Conservation (phyloP, 1,139 yeast species). For the Sugiyamaella neomexicana region DNA sequence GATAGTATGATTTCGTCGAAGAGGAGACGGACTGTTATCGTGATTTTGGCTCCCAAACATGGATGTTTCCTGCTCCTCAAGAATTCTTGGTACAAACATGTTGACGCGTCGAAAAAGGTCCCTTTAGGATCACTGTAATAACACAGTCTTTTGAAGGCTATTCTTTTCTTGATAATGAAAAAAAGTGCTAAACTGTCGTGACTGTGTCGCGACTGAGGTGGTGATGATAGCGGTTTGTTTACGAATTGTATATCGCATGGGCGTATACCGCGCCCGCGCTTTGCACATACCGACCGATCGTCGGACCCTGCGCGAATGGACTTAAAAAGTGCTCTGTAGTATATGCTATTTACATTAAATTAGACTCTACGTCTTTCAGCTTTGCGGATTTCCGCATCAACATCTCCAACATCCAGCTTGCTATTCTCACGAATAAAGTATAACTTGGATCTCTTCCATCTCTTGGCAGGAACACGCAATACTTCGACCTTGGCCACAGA, state of each 20-base stretch:
- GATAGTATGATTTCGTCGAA: conserved; percentile 12
- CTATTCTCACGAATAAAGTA: conserved; percentile 78
- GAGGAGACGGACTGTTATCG: conserved; percentile 2
- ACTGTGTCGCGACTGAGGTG: no score
- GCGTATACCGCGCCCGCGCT: no score
- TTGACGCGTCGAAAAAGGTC: neutral
- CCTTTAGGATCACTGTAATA: no score
- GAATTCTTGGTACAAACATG: conserved; percentile 11
- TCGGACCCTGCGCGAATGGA: no score
- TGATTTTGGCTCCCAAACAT: neutral
- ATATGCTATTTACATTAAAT: conserved; percentile 9
- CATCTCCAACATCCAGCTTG: conserved; percentile 78
- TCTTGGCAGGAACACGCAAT: conserved; percentile 66
- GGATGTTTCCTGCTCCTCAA: conserved; percentile 2
- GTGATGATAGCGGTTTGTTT: no score
- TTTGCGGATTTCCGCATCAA: conserved; percentile 48
- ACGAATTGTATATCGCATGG: no score
- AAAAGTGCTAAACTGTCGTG: no score
- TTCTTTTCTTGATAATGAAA: no score
- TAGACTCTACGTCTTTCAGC: conserved; percentile 31
- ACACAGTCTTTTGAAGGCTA: no score
- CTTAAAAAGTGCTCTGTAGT: no score
- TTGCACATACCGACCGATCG: no score
- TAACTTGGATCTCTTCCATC: conserved; percentile 76
- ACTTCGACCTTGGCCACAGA: conserved; percentile 71